These are phyloP conservation scores for Phytopythium cucurbitacearum DNA, from an alignment of 352 stramenopile species.

Conservation along the genomic window DNA sequence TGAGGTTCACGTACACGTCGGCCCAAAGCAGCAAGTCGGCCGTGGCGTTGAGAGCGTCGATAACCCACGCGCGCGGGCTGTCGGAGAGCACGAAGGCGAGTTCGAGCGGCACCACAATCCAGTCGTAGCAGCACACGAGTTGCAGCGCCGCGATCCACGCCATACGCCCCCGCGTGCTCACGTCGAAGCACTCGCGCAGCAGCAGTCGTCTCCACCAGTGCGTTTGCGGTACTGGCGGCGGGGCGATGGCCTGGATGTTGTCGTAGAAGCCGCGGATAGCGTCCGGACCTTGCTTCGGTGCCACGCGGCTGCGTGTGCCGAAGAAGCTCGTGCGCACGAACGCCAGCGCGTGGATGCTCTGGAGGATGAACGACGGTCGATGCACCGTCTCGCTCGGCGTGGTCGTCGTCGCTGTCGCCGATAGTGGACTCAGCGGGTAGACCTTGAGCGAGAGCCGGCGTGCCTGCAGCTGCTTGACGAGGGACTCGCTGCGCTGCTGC, in stretches of 20 bases:
- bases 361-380: constrained; percentile 12
- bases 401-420: neutral
- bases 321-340: constrained; percentile 32
- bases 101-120: constrained; percentile 40
- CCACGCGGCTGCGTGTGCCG: constrained; percentile 13
- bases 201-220: constrained; percentile 37
- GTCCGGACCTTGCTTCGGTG: constrained; percentile 19
- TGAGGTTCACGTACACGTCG: constrained; percentile 45
- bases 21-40: constrained; percentile 34
- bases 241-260: constrained; percentile 24
- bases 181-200: constrained; percentile 25
- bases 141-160: constrained; percentile 40
- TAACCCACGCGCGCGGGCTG: constrained; percentile 16
- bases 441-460: constrained; percentile 9
- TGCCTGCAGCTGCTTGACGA: neutral
- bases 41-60: constrained; percentile 26
- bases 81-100: constrained; percentile 40
- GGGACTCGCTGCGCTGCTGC: neutral
- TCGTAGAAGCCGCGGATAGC: constrained; percentile 58
- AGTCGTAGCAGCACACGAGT: constrained; percentile 45
- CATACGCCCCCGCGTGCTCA: constrained; percentile 37
- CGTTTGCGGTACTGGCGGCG: constrained; percentile 3
- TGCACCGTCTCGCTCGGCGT: neutral
- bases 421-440: constrained; percentile 7
- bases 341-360: constrained; percentile 17